Evolutionary conservation across 257 asterid genomes (phyloP), one percentile per base, ranked within the genome.

Genomic region (Solanum gracilifrons): DNA sequence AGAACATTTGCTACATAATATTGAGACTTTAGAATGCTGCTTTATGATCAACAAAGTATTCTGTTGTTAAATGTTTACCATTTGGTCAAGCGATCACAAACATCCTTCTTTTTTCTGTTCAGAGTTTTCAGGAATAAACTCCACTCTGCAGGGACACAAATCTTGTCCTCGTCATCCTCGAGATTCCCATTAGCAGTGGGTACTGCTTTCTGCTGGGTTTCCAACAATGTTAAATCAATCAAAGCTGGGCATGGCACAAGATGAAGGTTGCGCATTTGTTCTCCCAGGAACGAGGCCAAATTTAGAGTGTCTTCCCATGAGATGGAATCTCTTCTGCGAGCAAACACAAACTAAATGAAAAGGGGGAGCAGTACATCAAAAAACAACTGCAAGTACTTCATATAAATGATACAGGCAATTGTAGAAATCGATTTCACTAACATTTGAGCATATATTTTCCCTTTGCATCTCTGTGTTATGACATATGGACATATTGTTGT

Each of bases 261-360:
- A 90, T 96, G 99, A 89, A 97, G 97, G 91, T 92, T 87, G 82
- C 89, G 95, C 90, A 97, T 88, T 93, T 96, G 97, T 93, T 97
- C 96, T 73, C 99, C 99, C 91, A 97, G 90, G 89, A 97, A 97
- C 13, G 96, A 92, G 88, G 99, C 98, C 92, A 97, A 88, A 87
- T 89, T 90, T 88, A 92, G 89, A 29, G 89, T 84, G 66, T 95
- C 97, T 83, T 93, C 94, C 90, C 91, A 93, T 77, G 98, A 90
- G 33, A 97, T 93, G 77, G 88, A 69, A 77, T 95, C 95, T 90
- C 99, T 94, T 91, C 99, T 97, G 96, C 93, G 90, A 88, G 91
- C 82, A 87, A 87, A 68, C 92, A 77, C 62, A 68, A 82, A 83
- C 36, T 18, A 64, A 75, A 82, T 36, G 90, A 85, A 79, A 86